Base-by-base conservation (phyloP, 495 filamentous ascomycete genomes). In the Penicillium subrubescens region DNA sequence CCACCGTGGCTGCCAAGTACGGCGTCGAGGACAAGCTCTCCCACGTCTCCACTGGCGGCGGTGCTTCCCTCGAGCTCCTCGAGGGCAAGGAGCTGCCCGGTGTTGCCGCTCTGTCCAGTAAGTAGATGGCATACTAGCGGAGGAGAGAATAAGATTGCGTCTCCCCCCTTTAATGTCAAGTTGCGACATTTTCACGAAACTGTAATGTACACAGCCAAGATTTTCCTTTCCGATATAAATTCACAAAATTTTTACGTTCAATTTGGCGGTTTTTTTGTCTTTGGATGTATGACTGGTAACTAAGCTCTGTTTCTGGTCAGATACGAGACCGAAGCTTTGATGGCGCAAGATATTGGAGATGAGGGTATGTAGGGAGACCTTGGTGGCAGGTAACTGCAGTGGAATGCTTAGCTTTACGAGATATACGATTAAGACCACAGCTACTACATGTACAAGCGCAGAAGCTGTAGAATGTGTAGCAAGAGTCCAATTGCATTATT, bases 61-160 rank as follows among this genome's bases (percentile, higher is more conserved):
- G 95, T 77, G 95, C 95, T 65, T 95, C 91, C 63, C 84, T 99
- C 62, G 96, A 98, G 83, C 83, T 99, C 65, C 84, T 99, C 60
- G 95, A 99, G 85, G 95, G 96, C 77, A 98, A 98, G 86, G 95
- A 91, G 51, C 82, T 99, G 67, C 96, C 96, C 50, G 95, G 96
- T 83, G 94, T 99, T 61, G 81, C 86, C 69, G 94, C 94, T 73
- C 88, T 99, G 82, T 97, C 92, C 81, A 93, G 90, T 91, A 92
- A 91, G 90, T 88, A 82, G 78, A 76, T 62, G 62, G 65, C 48
- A 71, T 35, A 67, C 62, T 14, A 27, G 35, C 7, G 35, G 19
- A 25, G 48, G 15, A 31, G n/a, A 8, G 25, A 27, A 27, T 4
- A n/a, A 35, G 27, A 15, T 21, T 35, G 31, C 37, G 8, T 31